Evolutionary conservation across 1,284 basidiomycete species (phyloP).

Genomic region (Prillingera fragicola): DNA sequence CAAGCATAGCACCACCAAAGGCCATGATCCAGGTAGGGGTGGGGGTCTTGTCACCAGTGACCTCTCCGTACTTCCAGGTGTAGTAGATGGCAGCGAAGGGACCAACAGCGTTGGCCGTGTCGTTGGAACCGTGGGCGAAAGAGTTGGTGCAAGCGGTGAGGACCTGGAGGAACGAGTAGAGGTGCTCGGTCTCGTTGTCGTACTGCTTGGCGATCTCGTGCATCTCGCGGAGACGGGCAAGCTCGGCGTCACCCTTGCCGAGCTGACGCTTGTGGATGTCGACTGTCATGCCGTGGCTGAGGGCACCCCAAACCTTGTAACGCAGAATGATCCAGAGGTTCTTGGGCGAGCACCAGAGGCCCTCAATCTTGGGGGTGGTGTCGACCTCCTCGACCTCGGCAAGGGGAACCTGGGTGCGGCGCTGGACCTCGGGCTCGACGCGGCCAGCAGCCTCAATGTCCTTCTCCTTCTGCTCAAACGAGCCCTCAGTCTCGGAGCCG

Average conservation of each 20-base stretch:
- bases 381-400: slow-evolving; percentile 30
- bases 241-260: slow-evolving; percentile 31
- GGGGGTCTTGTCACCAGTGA: slow-evolving; percentile 38
- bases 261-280: slow-evolving; percentile 47
- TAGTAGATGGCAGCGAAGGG: slow-evolving; percentile 47
- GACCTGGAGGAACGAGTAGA: slow-evolving; percentile 53
- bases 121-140: slow-evolving; percentile 52
- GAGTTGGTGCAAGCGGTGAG: slow-evolving; percentile 53
- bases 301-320: slow-evolving; percentile 36
- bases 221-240: slow-evolving; percentile 41
- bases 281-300: slow-evolving; percentile 39
- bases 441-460: slow-evolving; percentile 1
- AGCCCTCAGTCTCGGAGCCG: slow-evolving; percentile 7
- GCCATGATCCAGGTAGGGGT: slow-evolving; percentile 51
- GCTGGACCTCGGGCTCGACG: background rate
- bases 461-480: slow-evolving; percentile 1
- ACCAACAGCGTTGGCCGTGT: slow-evolving; percentile 45
- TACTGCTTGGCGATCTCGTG: slow-evolving; percentile 49
- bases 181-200: slow-evolving; percentile 52
- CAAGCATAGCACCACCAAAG: slow-evolving; percentile 46
- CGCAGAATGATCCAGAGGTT: slow-evolving; percentile 49
- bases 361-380: slow-evolving; percentile 23
- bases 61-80: slow-evolving; percentile 43
- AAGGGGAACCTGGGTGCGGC: slow-evolving; percentile 16
- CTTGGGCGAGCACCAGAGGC: slow-evolving; percentile 39